Percentiles rank a stretch among this genome's conserved stretches.
phyloP scores from a whole-genome alignment of 306 rosid species.

The Cajanus cajan region DNA sequence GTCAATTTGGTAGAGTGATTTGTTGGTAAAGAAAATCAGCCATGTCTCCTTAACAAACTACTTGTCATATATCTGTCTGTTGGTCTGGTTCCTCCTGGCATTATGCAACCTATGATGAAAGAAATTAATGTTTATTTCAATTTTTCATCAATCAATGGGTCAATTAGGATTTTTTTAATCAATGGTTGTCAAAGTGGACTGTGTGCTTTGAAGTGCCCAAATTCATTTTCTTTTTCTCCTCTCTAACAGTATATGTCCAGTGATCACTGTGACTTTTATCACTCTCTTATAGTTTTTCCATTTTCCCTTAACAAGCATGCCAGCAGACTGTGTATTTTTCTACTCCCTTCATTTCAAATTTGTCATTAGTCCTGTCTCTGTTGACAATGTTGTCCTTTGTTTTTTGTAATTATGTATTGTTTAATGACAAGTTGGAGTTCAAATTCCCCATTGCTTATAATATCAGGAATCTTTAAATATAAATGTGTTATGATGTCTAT shows the following conservation, averaged over 20 bases:
- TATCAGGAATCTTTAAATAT: too few species aligned
- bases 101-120: background rate
- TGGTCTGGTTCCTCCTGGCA: background rate
- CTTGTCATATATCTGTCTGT: constrained; percentile 6
- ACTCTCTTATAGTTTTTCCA: background rate
- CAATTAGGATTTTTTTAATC: background rate
- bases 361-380: background rate
- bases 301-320: background rate
- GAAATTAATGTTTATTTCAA: background rate
- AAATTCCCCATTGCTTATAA: too few species aligned
- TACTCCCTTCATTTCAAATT: background rate
- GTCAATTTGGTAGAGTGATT: too few species aligned
- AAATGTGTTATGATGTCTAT: too few species aligned
- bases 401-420: background rate
- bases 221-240: background rate
- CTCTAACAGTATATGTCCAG: background rate
- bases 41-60: background rate
- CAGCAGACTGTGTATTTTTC: background rate
- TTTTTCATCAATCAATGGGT: background rate
- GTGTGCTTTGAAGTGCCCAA: background rate
- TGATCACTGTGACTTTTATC: background rate
- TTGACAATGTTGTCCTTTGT: background rate
- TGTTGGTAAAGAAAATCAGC: constrained; percentile 24
- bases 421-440: background rate
- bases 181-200: background rate